Percentiles rank a stretch among this genome's conserved stretches.
Conservation (phyloP, 805 yeast species). For the Candida awuae region DNA sequence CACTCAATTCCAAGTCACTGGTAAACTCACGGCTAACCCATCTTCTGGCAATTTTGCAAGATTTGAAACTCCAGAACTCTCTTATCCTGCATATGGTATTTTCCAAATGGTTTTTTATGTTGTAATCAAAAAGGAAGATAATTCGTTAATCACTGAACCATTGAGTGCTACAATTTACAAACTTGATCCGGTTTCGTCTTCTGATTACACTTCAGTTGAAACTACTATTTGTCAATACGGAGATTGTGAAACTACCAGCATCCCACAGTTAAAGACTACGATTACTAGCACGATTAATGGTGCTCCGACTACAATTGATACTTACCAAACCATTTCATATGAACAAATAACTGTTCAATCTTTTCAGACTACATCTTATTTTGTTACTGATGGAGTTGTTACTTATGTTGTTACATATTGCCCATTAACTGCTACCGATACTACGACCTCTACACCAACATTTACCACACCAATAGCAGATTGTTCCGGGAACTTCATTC, state of each 20-base stretch:
- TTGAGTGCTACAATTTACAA: constrained; percentile 4
- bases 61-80: constrained; percentile 8
- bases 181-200: constrained; percentile 3
- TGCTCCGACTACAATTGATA: background rate
- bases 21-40: constrained; percentile 1
- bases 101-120: constrained; percentile 4
- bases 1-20: constrained; percentile 11
- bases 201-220: constrained; percentile 7
- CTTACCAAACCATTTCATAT: constrained; percentile 4
- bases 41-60: constrained; percentile 8
- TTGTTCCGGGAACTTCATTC: background rate
- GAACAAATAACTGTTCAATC: constrained; percentile 2
- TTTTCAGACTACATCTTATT: constrained; percentile 11
- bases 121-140: background rate
- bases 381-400: constrained; percentile 12
- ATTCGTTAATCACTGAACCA: background rate
- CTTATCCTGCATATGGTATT: constrained; percentile 9
- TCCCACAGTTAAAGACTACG: constrained; percentile 3
- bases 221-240: constrained; percentile 9
- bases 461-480: constrained; percentile 3
- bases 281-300: constrained; percentile 5
- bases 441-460: constrained; percentile 4
- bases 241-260: constrained; percentile 10
- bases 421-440: constrained; percentile 11
- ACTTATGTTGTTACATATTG: constrained; percentile 16